Evolutionary conservation across 768 basidiomycete genomes (phyloP), one percentile per base, ranked within the genome.

Genomic region (Macrolepiota dolichaula): DNA sequence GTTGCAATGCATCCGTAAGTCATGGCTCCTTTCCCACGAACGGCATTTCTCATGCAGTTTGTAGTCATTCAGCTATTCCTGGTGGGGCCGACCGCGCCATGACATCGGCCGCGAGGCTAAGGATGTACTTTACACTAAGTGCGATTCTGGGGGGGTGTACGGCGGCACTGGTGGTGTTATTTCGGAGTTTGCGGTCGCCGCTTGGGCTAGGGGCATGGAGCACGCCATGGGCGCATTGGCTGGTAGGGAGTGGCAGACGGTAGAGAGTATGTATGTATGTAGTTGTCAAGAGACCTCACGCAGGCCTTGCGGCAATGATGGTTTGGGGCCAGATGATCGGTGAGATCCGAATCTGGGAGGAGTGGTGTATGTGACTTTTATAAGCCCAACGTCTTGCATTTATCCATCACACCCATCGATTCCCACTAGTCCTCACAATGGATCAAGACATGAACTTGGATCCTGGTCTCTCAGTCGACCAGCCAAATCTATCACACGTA

Each of bases 1-100:
- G 87, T 93, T 68, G 94, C 92, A 6, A 86, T 94, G 81, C 87
- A 88, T 60, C 94, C 94, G 94, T 95, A 71, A 69, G 90, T 85
- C 29, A 32, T 50, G 32, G 35, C 11, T n/a, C 53, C 64, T 59
- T 55, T 66, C 70, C 69, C 66, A 55, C 65, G 67, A 36, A 37
- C 63, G 42, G 47, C 38, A 36, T 27, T 61, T 89, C 58, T 68
- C 71, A 69, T 65, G 62, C 64, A 57, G 27, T 62, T 42, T 61
- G 24, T 63, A 90, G 89, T 57, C 73, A 82, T 64, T 73, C 81
- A 38, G 82, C 89, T 36, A 88, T 91, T 69, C 93, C 92, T 62
- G 93, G 93, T 37, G 92, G 92, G n/a, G 82, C 81, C 60, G 91
- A 93, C 63, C 88, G 90, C 52, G 87, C 88, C 42, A 72, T 92